Base-by-base conservation (phyloP, 441 rosid genomes). In the Gossypium gossypioides region DNA sequence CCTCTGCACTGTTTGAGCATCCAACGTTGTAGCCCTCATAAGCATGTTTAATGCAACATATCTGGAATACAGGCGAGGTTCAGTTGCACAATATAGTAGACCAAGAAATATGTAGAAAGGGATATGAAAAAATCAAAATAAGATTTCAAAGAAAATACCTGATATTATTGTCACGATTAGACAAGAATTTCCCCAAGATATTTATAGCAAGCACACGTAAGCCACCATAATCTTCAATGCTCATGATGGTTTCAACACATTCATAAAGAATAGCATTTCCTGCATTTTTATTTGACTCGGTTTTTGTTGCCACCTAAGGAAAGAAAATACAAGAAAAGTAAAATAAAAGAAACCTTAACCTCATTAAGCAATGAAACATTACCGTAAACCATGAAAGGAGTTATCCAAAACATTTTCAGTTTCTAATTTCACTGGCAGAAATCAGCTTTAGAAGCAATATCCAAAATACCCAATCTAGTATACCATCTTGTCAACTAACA, bases 11-110 rank as follows among this genome's bases (percentile, higher is more conserved):
- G 99, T 97, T 88, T 89, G 98, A 76, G 93, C 84, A 82, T 91
- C 99, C 65, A 96, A 91, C 16, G 88, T 71, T 64, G 93, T 88
- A 76, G 98, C 99, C 88, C 78, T 96, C 98, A 86, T 96, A 82
- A 96, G 85, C 97, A 96, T 96, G 87, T 93, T 96, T 75, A 93
- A 77, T 54, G 99, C 99, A 83, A 96, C 99, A 79, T 89, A 96
- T 80, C 97, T 96, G 88, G 72, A 73, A 86, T 73, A 54, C 56
- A 21, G 68, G 63, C 48, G 27, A 65, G 58, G 32, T 72, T 58
- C 21, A 57, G 71, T 44, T 67, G 63, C 57, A 21, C 55, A 51
- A 34, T 72, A 16, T 2, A 24, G 72, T 58, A 71, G 60, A 55
- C 16, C 13, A 59, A 32, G 27, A 52, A 32, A 52, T 19, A 55